Base-by-base conservation (phyloP, 768 basidiomycete genomes). In the Mycena leptocephala region DNA sequence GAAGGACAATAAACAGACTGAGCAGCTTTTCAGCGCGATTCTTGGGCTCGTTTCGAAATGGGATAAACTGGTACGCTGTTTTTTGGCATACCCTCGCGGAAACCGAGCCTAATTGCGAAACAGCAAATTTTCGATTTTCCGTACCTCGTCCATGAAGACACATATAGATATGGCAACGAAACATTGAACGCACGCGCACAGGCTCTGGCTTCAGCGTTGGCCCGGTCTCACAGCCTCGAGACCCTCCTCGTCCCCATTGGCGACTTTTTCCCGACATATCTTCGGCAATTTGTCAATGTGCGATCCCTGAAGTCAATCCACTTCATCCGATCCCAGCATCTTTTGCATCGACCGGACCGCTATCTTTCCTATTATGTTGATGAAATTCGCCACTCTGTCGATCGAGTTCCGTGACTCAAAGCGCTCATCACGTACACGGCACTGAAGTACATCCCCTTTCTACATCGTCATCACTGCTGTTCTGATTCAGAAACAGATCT, bases 121-220 rank as follows among this genome's bases (percentile, higher is more conserved):
- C 43, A 66, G 64, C 5, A 66, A 66, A 66, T 33, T 13, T 66
- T 66, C 32, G 33, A 66, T 30, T 51, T 66, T 51, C 64, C 64
- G 43, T 66, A 66, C 46, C 22, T 32, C 61, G 51, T 28, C 51
- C n/a, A 53, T 53, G 9, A 43, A 43, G 43, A 43, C 43, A 43
- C 43, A 43, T 43, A 43, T 43, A 43, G 43, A 20, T 43, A 43
- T 20, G 18, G 43, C 8, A 43, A 43, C 18, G 18, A 43, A 43
- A 43, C 43, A 43, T 20, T 43, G 18, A 20, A 43, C 28, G 30
- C 32, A 26, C 61, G 61, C 26, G 61, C 61, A 7, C 6, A 10
- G n/a, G 37, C 61, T 39, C 22, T 63, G 10, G 37, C 61, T 43
- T 43, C 39, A 26, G 61, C 61, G 3, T 26, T 63, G 22, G 26